Evolutionary conservation across 164 flowering plant genomes (phyloP).

Genomic region (Kalanchoe fedtschenkoi): DNA sequence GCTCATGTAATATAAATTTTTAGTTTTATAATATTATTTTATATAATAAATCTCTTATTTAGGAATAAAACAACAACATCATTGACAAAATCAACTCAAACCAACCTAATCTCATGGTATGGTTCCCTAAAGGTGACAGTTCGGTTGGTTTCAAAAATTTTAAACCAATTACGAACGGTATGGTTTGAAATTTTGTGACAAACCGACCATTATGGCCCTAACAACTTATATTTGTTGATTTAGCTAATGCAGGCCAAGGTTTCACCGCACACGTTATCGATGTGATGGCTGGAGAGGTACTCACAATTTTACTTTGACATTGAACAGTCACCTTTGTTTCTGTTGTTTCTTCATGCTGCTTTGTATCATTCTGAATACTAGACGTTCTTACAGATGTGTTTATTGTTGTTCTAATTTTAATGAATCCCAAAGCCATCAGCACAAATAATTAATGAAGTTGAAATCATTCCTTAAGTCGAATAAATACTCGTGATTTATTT

Average conservation of each 20-base stretch:
- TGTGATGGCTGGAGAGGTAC: constrained; percentile 63
- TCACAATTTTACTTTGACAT: background rate
- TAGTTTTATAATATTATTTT: too few relatives aligned
- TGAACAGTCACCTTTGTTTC: background rate
- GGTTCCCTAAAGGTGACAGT: background rate
- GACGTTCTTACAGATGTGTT: too few relatives aligned
- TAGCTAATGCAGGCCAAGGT: constrained; percentile 60
- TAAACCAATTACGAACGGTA: too few relatives aligned
- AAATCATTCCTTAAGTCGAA: background rate
- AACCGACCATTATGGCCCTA: too few relatives aligned
- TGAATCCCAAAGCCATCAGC: too few relatives aligned
- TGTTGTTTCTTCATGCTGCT: background rate
- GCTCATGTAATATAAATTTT: too few relatives aligned
- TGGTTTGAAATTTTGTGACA: too few relatives aligned
- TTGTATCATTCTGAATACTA: background rate
- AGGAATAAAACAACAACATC: too few relatives aligned
- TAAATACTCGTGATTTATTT: background rate
- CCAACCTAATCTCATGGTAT: background rate
- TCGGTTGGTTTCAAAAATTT: background rate
- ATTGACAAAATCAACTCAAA: too few relatives aligned
- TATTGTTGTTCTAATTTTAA: background rate
- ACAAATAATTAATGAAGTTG: background rate
- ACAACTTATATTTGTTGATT: constrained; percentile 14
- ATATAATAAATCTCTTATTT: too few relatives aligned
- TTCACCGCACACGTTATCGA: constrained; percentile 56